Base-by-base conservation (phyloP, 805 yeast species). In the Ogataea sp. region DNA sequence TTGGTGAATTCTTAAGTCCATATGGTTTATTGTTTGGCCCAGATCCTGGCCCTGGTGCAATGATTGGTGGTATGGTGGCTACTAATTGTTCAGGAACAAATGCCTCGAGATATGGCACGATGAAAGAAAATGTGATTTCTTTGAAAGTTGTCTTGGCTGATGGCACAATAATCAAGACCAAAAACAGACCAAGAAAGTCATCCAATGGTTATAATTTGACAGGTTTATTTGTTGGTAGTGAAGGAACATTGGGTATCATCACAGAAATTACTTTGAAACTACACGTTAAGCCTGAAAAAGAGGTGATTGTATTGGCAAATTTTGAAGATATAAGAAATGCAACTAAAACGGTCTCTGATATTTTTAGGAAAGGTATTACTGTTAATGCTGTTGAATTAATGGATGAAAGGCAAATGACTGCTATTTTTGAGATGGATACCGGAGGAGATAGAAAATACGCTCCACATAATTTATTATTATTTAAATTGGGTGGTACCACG, bases 31-130 rank as follows among this genome's bases (percentile, higher is more conserved):
- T 84, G 53, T 80, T 84, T 54, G 93, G 93, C 0, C 83, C 83
- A 14, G 90, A 83, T 55, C 83, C 67, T 1, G 89, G 86, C 32
- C 87, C 90, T 16, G 86, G 87, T 37, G 93, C 90, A 1, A 67
- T 76, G 48, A 73, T 84, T 42, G 84, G 86, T 29, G 94, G 94
- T 2, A 80, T 82, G 67, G 70, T 80, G 25, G 80, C 80, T 10
- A 82, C 85, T 13, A 78, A 81, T 37, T 83, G 89, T 31, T 80
- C 89, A 0, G 94, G 94, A 3, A 79, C 90, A 3, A 81, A 83
- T 53, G 88, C 90, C 13, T 78, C 78, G 32, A 61, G 80, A 37
- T 83, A 79, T 50, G 94, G 94, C 18, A 85, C 89, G 21, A 82
- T 84, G 68, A 77, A 80, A 51, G 87, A 83, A 54, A 78, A 82